A percentile compares a stretch with the other conserved stretches of the same genome.
Evolutionary conservation across 805 yeast species (phyloP).

Genomic region (Starmerella stellata): DNA sequence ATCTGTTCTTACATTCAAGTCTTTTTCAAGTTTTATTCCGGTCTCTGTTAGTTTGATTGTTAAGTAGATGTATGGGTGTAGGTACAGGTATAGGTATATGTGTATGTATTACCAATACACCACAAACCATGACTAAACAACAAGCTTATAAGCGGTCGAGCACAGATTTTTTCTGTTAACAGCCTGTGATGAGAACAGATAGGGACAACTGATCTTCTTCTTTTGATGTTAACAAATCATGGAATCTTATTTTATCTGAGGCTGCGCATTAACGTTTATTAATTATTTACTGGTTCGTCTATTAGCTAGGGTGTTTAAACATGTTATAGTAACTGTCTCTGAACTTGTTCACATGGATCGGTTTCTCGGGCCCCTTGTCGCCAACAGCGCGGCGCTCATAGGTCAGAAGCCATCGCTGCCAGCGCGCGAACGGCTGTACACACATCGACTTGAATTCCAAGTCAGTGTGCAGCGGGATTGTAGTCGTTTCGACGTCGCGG

Average conservation of each 20-base stretch:
- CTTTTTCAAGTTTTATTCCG: too few species aligned
- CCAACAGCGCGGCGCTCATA: conserved; percentile 41
- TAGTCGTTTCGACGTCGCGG: conserved; percentile 35
- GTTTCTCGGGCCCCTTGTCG: conserved; percentile 27
- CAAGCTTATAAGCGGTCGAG: too few species aligned
- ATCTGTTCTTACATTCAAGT: too few species aligned
- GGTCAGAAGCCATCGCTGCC: conserved; percentile 77
- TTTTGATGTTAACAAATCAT: conserved; percentile 15
- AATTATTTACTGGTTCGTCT: neutral
- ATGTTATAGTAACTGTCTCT: conserved; percentile 62
- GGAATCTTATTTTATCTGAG: conserved; percentile 22
- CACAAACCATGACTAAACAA: too few species aligned
- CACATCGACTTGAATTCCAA: conserved; percentile 54
- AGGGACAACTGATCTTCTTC: conserved; percentile 24
- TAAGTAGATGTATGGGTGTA: too few species aligned
- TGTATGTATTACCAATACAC: too few species aligned
- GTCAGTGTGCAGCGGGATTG: conserved; percentile 59
- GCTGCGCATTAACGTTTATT: neutral
- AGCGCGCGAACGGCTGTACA: conserved; percentile 76
- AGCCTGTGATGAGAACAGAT: conserved; percentile 21
- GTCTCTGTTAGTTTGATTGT: too few species aligned
- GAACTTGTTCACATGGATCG: conserved; percentile 40
- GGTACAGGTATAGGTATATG: too few species aligned
- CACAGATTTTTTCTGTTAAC: conserved; percentile 5
- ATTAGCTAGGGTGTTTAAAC: conserved; percentile 29